Conservation (phyloP, 2,329 filamentous ascomycete genomes). For the Cladosporium sp. region DNA sequence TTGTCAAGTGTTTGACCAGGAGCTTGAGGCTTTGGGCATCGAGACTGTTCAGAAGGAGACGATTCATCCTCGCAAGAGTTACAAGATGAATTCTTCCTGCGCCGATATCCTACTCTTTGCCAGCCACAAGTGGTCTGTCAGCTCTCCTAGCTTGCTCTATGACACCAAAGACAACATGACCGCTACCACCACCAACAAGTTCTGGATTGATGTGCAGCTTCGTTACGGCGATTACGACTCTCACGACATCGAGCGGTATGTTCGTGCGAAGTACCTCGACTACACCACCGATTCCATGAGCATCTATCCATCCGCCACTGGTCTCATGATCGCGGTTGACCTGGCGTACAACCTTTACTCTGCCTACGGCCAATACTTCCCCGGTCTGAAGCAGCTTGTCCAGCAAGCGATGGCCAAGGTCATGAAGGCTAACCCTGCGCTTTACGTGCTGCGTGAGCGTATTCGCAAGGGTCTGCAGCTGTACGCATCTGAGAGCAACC, state of each 20-base stretch:
- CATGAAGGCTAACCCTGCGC: slow-evolving; percentile 97
- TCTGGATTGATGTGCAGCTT: slow-evolving; percentile 96
- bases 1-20: slow-evolving; percentile 96
- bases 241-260: slow-evolving; percentile 96
- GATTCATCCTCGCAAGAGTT: slow-evolving; percentile 96
- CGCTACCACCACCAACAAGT: slow-evolving; percentile 93
- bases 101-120: slow-evolving; percentile 96
- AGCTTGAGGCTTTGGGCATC: slow-evolving; percentile 89
- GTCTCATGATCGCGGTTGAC: slow-evolving; percentile 96
- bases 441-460: slow-evolving; percentile 94
- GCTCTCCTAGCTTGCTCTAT: slow-evolving; percentile 82
- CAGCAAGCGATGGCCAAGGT: slow-evolving; percentile 99
- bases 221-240: slow-evolving; percentile 98
- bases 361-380: slow-evolving; percentile 97
- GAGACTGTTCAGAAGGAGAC: slow-evolving; percentile 99
- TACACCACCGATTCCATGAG: slow-evolving; percentile 99
- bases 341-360: slow-evolving; percentile 98
- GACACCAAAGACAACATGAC: slow-evolving; percentile 96
- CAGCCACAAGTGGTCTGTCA: slow-evolving; percentile 98
- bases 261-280: slow-evolving; percentile 94
- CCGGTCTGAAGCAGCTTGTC: slow-evolving; percentile 86
- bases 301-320: slow-evolving; percentile 94
- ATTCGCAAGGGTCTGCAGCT: slow-evolving; percentile 97
- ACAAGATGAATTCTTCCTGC: slow-evolving; percentile 99
- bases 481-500: slow-evolving; percentile 96